These are phyloP conservation scores for Choanephora cucurbitarum DNA, from an alignment of 371 early-diverging fungal species.

Conservation along the genomic window DNA sequence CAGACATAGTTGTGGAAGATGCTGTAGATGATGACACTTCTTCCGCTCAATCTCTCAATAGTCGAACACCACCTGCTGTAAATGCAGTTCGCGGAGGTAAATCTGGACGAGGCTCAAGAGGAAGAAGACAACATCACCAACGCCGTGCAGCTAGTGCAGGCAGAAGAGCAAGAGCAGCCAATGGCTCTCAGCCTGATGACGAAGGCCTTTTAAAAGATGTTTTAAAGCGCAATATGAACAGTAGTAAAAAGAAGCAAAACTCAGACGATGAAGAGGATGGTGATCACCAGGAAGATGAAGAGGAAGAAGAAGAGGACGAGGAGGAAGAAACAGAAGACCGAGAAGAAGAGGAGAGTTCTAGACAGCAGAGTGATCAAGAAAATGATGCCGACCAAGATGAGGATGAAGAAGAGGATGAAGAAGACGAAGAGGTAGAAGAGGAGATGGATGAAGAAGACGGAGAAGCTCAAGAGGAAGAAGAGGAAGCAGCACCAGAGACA, in stretches of 20 bases:
- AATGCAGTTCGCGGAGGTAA: neutral
- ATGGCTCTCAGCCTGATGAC: slow-evolving; percentile 11
- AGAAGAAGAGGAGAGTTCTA: slow-evolving; percentile 10
- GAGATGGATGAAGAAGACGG: slow-evolving; percentile 24
- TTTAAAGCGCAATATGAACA: slow-evolving; percentile 20
- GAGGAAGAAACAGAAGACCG: slow-evolving; percentile 8
- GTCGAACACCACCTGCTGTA: neutral
- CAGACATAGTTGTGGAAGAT: slow-evolving; percentile 41
- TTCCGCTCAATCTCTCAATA: slow-evolving; percentile 17
- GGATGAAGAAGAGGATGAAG: slow-evolving; percentile 16
- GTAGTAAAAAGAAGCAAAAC: slow-evolving; percentile 2
- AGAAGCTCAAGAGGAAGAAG: slow-evolving; percentile 6
- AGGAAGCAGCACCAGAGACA: slow-evolving; percentile 8
- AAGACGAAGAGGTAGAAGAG: slow-evolving; percentile 15
- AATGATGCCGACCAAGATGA: slow-evolving; percentile 1
- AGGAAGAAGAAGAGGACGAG: slow-evolving; percentile 7
- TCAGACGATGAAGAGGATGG: slow-evolving; percentile 16
- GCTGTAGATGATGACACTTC: slow-evolving; percentile 30
- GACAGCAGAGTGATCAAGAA: no score
- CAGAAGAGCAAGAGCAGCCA: slow-evolving; percentile 5
- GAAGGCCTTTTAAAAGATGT: slow-evolving; percentile 28
- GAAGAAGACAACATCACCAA: neutral
- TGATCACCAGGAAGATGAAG: neutral
- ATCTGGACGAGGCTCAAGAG: neutral
- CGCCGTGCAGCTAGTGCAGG: neutral